phyloP scores from a whole-genome alignment of 768 basidiomycete genomes.

The Amanita exitialis region DNA sequence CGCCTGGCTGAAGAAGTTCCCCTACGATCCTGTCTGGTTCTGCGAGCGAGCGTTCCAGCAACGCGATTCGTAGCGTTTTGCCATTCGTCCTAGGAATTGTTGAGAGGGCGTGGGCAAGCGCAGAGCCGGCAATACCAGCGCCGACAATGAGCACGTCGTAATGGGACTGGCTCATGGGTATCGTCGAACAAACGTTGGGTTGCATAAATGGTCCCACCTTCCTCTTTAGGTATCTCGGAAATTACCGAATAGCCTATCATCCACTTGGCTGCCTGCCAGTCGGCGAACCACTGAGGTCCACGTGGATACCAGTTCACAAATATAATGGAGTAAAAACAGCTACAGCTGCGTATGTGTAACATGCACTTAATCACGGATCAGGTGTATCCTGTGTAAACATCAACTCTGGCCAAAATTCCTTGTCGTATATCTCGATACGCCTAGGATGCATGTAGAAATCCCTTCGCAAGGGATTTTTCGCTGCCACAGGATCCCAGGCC shows the following conservation, averaged over 20 bases:
- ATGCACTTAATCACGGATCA: no score
- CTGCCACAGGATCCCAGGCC: background rate
- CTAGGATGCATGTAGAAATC: background rate
- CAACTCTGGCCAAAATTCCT: background rate
- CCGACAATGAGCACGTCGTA: conserved; percentile 88
- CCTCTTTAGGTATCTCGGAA: background rate
- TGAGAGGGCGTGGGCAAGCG: conserved; percentile 81
- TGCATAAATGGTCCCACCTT: conserved; percentile 2
- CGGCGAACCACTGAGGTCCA: no score
- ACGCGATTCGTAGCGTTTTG: conserved; percentile 62
- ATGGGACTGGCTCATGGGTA: conserved; percentile 1
- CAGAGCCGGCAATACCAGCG: conserved; percentile 82
- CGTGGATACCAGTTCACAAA: no score
- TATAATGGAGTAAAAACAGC: no score
- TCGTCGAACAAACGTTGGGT: no score
- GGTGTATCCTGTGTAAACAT: background rate
- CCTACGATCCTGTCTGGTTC: conserved; percentile 97
- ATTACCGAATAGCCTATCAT: no score
- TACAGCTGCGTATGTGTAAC: background rate
- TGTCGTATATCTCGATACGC: background rate
- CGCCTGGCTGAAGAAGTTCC: conserved; percentile 92
- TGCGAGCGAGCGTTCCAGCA: conserved; percentile 85
- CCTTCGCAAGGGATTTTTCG: background rate
- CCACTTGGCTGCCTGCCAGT: no score
- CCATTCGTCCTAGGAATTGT: conserved; percentile 30